A percentile compares a stretch with the other conserved stretches of the same genome.
Evolutionary conservation across 2,329 filamentous ascomycete genomes (phyloP).

Genomic region (Diaporthe citrichinensis): DNA sequence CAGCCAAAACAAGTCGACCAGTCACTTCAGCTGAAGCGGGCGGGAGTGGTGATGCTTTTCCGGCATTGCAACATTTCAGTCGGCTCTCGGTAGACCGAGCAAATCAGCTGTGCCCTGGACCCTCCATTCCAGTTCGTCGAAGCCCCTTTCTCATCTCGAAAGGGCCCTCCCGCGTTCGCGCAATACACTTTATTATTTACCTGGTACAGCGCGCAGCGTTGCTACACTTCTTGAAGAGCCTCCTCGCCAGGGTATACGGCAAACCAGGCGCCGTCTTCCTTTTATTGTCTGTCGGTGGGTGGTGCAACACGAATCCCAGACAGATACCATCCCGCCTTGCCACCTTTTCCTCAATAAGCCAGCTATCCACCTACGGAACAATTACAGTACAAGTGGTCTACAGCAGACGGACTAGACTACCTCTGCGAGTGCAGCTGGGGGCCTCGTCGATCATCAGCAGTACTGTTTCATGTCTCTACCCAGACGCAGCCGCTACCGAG

Average conservation of each 20-base stretch:
- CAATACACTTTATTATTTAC: not conserved
- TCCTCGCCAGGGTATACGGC: not conserved
- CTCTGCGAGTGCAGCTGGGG: not conserved
- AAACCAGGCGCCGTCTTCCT: not conserved
- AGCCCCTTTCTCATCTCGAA: constrained; percentile 31
- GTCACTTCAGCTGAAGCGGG: constrained; percentile 32
- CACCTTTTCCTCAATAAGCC: not conserved
- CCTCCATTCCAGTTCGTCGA: constrained; percentile 25
- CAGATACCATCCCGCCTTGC: not conserved
- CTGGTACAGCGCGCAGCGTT: not conserved
- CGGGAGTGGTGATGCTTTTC: constrained; percentile 15
- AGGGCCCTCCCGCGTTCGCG: not conserved
- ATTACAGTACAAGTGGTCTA: not conserved
- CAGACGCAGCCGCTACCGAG: constrained; percentile 29
- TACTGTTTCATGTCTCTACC: constrained; percentile 24
- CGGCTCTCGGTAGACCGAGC: constrained; percentile 39
- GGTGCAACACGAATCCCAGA: not conserved
- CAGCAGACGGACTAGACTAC: not conserved
- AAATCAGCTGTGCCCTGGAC: constrained; percentile 34
- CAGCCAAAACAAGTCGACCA: constrained; percentile 7
- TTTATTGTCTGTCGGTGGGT: not conserved
- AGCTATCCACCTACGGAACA: not conserved
- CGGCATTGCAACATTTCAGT: constrained; percentile 29
- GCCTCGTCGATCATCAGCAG: constrained; percentile 25
- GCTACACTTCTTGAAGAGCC: not conserved